Conservation (phyloP, 2,329 filamentous ascomycete species). For the Alternaria sp. region DNA sequence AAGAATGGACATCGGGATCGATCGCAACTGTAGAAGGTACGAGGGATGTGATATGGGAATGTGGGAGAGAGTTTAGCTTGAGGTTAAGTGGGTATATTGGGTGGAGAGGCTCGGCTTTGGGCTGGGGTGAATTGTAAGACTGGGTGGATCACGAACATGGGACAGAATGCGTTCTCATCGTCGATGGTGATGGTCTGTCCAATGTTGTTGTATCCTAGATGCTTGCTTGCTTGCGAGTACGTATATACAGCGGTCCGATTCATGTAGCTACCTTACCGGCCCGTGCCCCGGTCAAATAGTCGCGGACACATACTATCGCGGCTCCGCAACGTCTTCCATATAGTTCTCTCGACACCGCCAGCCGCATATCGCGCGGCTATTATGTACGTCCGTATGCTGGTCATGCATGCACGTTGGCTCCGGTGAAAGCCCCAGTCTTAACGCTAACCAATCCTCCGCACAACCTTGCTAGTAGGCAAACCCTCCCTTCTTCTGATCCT, state of each 20-base stretch:
- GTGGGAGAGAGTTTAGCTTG: background rate
- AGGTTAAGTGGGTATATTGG: conserved; percentile 1
- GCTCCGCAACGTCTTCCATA: conserved; percentile 4
- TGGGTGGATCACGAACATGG: background rate
- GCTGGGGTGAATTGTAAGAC: conserved; percentile 4
- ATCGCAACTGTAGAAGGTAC: background rate
- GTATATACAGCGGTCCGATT: background rate
- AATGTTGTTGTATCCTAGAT: background rate
- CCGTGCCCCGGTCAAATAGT: conserved; percentile 3
- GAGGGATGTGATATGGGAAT: background rate
- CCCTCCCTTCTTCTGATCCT: conserved; percentile 57
- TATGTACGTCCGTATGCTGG: background rate
- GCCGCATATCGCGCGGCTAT: background rate
- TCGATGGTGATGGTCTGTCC: background rate
- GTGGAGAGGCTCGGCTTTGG: background rate
- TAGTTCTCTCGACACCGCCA: background rate
- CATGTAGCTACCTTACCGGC: background rate
- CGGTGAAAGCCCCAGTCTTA: conserved; percentile 5
- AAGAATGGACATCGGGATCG: conserved; percentile 2
- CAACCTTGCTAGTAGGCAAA: conserved; percentile 22
- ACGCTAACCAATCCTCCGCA: conserved; percentile 22
- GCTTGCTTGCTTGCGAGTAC: background rate
- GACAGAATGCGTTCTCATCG: background rate
- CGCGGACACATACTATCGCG: conserved; percentile 3
- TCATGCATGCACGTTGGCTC: conserved; percentile 7